A percentile compares a stretch with the other conserved stretches of the same genome.
These are phyloP conservation scores for Dissophora globulifera DNA, from an alignment of 192 early-diverging fungal genomes.

Conservation along the genomic window DNA sequence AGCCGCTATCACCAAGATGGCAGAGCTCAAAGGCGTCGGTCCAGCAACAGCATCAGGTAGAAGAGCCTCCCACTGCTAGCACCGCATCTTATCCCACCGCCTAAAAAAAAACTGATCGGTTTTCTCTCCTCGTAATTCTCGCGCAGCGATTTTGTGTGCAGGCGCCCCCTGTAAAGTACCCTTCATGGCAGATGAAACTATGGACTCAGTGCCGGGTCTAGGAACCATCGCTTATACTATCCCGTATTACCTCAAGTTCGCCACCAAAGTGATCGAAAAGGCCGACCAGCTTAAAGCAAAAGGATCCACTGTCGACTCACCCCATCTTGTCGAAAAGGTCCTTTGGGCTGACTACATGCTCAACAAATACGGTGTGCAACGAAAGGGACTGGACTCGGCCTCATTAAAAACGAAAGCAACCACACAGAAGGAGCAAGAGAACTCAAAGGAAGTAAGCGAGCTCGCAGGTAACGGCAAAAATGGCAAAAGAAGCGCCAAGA, in stretches of 20 bases:
- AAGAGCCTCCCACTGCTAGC: no score
- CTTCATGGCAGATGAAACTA: conserved; percentile 54
- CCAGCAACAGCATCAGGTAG: conserved; percentile 47
- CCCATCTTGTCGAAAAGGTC: conserved; percentile 40
- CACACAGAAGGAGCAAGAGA: background rate
- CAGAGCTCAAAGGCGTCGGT: conserved; percentile 45
- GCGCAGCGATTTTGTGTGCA: conserved; percentile 34
- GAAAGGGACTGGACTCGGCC: background rate
- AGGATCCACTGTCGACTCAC: conserved; percentile 15
- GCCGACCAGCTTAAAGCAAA: conserved; percentile 2
- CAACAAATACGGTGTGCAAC: conserved; percentile 20
- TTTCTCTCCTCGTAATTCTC: background rate
- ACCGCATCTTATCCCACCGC: no score
- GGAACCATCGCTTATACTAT: conserved; percentile 42
- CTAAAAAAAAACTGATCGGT: background rate
- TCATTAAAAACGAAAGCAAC: background rate
- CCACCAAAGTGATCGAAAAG: conserved; percentile 44
- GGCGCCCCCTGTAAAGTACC: conserved; percentile 35
- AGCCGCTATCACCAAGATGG: conserved; percentile 33
- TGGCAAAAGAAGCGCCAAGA: background rate
- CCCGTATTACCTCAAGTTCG: conserved; percentile 49
- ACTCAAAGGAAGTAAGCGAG: background rate
- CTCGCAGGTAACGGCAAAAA: background rate
- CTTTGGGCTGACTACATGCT: conserved; percentile 48
- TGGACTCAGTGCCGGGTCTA: conserved; percentile 47